Evolutionary conservation across 2,329 filamentous ascomycete genomes (phyloP), one percentile per base, ranked within the genome.

Genomic region (Onygena corvina): DNA sequence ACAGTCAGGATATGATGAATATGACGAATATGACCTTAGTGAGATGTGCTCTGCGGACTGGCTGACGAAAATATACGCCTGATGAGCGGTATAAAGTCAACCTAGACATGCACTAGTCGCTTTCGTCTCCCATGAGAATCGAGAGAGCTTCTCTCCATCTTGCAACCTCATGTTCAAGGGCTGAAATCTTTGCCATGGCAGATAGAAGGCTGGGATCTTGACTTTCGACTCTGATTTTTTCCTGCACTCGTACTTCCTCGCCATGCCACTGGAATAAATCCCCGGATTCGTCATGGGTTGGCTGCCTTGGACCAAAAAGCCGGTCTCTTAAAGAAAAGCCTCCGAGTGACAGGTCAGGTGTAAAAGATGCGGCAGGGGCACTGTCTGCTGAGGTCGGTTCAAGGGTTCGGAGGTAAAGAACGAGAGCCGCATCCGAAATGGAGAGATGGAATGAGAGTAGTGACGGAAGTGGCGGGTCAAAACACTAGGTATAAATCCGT

Each of bases 191-290:
- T 3, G 87, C 83, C 64, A 86, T 83, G 29, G 92, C 73, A 30
- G 85, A 83, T 63, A 95, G 81, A 55, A 95, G 64, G 58, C 81
- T 89, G 1, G 90, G 90, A 64, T 96, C 89, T 49, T 88, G 86
- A 59, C 80, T 90, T 65, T 94, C 89, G 1, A 95, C 83, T 34
- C 84, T 76, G 3, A 94, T 78, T 69, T 95, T 95, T 64, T 95
- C 90, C 57, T 83, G 80, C 40, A 96, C 90, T 55, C 80, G 83
- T 2, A 95, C 88, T 53, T 92, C 80, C 50, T 80, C 75, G 3
- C 77, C 76, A 11, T 70, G 71, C 66, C 76, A 95, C 3, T 70
- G 72, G 64, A 94, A 95, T 0, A 84, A 70, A 31, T 80, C 76
- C 52, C 90, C 84, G 54, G 82, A 80, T 66, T 96, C 90, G 64